phyloP scores from a whole-genome alignment of 495 filamentous ascomycete species.

The Neurospora discreta region DNA sequence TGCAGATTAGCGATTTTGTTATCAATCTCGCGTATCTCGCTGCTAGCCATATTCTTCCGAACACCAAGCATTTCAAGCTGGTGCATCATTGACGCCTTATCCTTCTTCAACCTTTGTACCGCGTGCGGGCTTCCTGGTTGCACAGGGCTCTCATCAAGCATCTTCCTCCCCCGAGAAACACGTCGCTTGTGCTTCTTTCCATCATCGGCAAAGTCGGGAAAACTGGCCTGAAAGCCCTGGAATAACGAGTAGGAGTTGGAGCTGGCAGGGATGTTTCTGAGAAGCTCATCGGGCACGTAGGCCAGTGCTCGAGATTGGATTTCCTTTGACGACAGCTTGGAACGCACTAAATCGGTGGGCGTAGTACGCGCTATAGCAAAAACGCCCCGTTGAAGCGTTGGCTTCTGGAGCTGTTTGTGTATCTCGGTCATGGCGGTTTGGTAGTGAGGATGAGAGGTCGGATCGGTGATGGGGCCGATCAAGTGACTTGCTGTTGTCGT shows the following conservation, averaged over 20 bases:
- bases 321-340: conserved; percentile 79
- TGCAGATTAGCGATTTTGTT: conserved; percentile 91
- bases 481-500: conserved; percentile 87
- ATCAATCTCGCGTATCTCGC: conserved; percentile 93
- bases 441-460: conserved; percentile 53
- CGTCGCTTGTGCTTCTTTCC: conserved; percentile 60
- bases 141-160: conserved; percentile 51
- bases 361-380: conserved; percentile 81
- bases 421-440: conserved; percentile 80
- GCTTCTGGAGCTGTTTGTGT: conserved; percentile 74
- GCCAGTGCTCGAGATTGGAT: conserved; percentile 90
- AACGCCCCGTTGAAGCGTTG: conserved; percentile 73
- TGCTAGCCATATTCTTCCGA: conserved; percentile 94
- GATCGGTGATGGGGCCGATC: conserved; percentile 58
- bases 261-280: conserved; percentile 75
- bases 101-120: conserved; percentile 60
- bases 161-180: conserved; percentile 58
- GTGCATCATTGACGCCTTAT: conserved; percentile 64
- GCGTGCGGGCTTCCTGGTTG: conserved; percentile 44
- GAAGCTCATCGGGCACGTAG: conserved; percentile 81
- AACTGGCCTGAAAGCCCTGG: conserved; percentile 86
- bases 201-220: conserved; percentile 62
- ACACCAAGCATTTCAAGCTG: conserved; percentile 84
- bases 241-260: conserved; percentile 84
- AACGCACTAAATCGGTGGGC: conserved; percentile 85